Evolutionary conservation across 371 early-diverging fungal genomes (phyloP).

Genomic region (Funneliformis caledonium): DNA sequence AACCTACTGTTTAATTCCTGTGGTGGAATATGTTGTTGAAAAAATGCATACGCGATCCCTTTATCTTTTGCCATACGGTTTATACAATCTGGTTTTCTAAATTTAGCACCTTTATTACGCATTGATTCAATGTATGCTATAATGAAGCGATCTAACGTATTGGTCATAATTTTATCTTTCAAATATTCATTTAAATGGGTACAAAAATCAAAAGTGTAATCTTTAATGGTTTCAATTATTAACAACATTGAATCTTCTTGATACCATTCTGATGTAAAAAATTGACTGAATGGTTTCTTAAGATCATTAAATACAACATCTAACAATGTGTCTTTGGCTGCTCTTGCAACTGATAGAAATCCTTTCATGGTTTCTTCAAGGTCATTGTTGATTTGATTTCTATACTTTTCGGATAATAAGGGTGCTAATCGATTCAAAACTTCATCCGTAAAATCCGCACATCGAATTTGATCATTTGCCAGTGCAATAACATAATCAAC

Average conservation of each 20-base stretch:
- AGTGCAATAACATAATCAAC: slow-evolving; percentile 94
- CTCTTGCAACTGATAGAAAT: slow-evolving; percentile 80
- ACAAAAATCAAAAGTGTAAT: slow-evolving; percentile 86
- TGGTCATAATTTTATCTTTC: slow-evolving; percentile 82
- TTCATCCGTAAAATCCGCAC: slow-evolving; percentile 87
- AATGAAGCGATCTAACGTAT: slow-evolving; percentile 83
- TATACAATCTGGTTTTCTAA: slow-evolving; percentile 60
- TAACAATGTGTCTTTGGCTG: slow-evolving; percentile 71
- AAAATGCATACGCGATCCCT: slow-evolving; percentile 65
- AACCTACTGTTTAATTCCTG: slow-evolving; percentile 71
- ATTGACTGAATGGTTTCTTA: slow-evolving; percentile 60
- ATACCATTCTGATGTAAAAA: slow-evolving; percentile 89
- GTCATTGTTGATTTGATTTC: slow-evolving; percentile 62
- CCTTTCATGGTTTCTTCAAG: slow-evolving; percentile 75
- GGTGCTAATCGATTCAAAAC: slow-evolving; percentile 70
- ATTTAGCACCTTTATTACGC: slow-evolving; percentile 75
- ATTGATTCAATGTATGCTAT: slow-evolving; percentile 84
- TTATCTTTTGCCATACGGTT: slow-evolving; percentile 73
- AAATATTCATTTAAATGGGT: slow-evolving; percentile 84
- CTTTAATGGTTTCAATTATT: slow-evolving; percentile 87
- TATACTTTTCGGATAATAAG: slow-evolving; percentile 72
- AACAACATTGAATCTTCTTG: slow-evolving; percentile 84
- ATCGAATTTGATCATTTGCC: slow-evolving; percentile 90
- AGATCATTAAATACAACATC: slow-evolving; percentile 87
- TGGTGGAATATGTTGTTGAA: slow-evolving; percentile 63